phyloP scores from a whole-genome alignment of 345 rosid genomes.

The Pugionium dolabratum region DNA sequence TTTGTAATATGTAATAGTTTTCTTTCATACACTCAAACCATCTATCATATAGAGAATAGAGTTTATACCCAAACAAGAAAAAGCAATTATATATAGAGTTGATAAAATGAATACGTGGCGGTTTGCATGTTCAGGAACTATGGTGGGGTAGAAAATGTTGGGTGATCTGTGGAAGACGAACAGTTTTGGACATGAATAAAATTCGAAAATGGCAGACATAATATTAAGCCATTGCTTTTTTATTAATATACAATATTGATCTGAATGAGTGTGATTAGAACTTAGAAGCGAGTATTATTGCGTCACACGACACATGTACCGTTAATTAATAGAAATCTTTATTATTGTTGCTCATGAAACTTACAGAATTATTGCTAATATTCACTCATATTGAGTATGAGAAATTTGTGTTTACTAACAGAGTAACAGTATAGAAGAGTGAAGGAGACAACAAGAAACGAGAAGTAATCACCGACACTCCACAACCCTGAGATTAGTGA shows the following conservation, averaged over 20 bases:
- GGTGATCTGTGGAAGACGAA: conserved; percentile 39
- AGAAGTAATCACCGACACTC: conserved; percentile 35
- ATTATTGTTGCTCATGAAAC: conserved; percentile 32
- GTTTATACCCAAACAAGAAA: background rate
- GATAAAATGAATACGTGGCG: conserved; percentile 35
- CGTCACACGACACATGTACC: conserved; percentile 37
- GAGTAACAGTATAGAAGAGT: conserved; percentile 18
- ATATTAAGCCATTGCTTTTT: conserved; percentile 26
- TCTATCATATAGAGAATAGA: conserved; percentile 30
- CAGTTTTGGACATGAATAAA: conserved; percentile 31
- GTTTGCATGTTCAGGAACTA: conserved; percentile 37
- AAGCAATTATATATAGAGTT: background rate
- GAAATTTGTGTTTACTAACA: conserved; percentile 2
- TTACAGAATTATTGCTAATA: conserved; percentile 34
- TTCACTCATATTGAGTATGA: conserved; percentile 10
- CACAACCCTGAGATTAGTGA: conserved; percentile 30
- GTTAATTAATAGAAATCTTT: background rate
- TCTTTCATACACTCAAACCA: conserved; percentile 32
- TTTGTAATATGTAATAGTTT: conserved; percentile 26
- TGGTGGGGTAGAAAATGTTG: conserved; percentile 44
- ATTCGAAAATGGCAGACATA: conserved; percentile 42
- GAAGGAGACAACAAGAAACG: conserved; percentile 27
- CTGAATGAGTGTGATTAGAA: conserved; percentile 27
- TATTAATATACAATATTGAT: background rate
- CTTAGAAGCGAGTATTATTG: conserved; percentile 27